Percentiles rank a stretch among this genome's conserved stretches.
These are phyloP conservation scores for Scutellospora calospora DNA, from an alignment of 371 early-diverging fungal genomes.

Conservation along the genomic window DNA sequence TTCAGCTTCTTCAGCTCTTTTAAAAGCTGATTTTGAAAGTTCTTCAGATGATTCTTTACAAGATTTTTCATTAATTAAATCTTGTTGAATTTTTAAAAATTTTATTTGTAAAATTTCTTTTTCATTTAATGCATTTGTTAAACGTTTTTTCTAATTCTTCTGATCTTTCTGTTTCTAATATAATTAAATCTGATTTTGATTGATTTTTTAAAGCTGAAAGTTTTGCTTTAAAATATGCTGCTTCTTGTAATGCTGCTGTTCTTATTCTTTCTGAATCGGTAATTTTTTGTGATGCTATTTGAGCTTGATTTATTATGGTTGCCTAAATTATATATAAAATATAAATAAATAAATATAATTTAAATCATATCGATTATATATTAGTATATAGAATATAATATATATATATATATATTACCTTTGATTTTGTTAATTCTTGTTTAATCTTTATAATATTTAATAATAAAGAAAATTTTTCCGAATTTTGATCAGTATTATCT, in stretches of 20 bases:
- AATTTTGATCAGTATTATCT: slow-evolving; percentile 23
- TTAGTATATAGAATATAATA: no score
- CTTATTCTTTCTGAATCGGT: slow-evolving; percentile 63
- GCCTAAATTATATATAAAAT: slow-evolving; percentile 25
- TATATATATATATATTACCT: neutral
- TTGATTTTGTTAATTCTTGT: slow-evolving; percentile 29
- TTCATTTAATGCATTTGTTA: slow-evolving; percentile 57
- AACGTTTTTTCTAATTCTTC: slow-evolving; percentile 60
- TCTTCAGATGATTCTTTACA: slow-evolving; percentile 60
- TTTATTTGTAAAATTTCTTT: slow-evolving; percentile 55
- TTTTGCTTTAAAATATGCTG: slow-evolving; percentile 68
- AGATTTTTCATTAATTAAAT: slow-evolving; percentile 56
- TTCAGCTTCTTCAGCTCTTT: slow-evolving; percentile 63
- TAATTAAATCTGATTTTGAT: slow-evolving; percentile 52
- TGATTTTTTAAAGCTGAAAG: slow-evolving; percentile 50
- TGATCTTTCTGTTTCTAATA: slow-evolving; percentile 57
- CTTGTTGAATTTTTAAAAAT: slow-evolving; percentile 56
- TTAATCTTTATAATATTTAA: slow-evolving; percentile 21
- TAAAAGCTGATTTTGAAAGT: slow-evolving; percentile 55
- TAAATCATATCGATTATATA: no score
- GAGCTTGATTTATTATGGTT: slow-evolving; percentile 37
- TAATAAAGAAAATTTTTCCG: slow-evolving; percentile 24
- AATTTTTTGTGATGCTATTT: slow-evolving; percentile 57
- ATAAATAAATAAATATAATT: neutral
- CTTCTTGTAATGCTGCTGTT: slow-evolving; percentile 67